Percentiles rank a stretch among this genome's conserved stretches.
Conservation (phyloP, 2,329 filamentous ascomycete genomes). For the Coniochaeta ligniaria region DNA sequence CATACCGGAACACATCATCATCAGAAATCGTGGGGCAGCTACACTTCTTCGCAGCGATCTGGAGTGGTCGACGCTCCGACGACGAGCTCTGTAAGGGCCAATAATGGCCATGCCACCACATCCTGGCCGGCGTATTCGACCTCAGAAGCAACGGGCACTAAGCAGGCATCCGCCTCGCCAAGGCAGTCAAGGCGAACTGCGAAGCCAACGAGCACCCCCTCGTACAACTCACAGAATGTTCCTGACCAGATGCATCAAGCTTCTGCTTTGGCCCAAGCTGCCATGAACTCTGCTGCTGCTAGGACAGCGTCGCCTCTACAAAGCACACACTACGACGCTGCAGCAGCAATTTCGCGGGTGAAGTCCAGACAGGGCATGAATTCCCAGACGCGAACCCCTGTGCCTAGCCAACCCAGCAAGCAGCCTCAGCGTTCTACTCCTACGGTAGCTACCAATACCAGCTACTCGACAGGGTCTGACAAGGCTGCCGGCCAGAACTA, state of each 20-base stretch:
- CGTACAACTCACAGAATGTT: background rate
- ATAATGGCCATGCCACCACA: background rate
- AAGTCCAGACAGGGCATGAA: conserved; percentile 27
- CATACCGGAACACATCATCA: background rate
- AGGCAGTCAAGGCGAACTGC: background rate
- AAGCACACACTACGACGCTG: conserved; percentile 20
- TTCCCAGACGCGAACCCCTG: conserved; percentile 19
- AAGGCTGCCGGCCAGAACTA: conserved; percentile 12
- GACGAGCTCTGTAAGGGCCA: background rate
- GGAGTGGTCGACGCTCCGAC: background rate
- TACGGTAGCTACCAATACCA: conserved; percentile 1
- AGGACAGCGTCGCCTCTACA: conserved; percentile 13
- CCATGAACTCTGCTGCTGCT: conserved; percentile 11
- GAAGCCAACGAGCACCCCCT: background rate
- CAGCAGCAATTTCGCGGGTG: conserved; percentile 20
- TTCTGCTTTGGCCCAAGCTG: background rate
- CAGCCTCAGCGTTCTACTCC: conserved; percentile 9
- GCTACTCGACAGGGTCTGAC: background rate
- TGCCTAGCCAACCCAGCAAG: conserved; percentile 9
- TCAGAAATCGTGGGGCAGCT: background rate
- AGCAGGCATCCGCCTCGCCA: background rate
- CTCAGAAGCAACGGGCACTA: background rate
- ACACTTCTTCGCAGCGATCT: background rate
- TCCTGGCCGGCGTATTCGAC: background rate
- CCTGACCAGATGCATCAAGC: background rate